A percentile compares a stretch with the other conserved stretches of the same genome.
phyloP scores from a whole-genome alignment of 2,329 filamentous ascomycete genomes.

The Alternaria arbusti region DNA sequence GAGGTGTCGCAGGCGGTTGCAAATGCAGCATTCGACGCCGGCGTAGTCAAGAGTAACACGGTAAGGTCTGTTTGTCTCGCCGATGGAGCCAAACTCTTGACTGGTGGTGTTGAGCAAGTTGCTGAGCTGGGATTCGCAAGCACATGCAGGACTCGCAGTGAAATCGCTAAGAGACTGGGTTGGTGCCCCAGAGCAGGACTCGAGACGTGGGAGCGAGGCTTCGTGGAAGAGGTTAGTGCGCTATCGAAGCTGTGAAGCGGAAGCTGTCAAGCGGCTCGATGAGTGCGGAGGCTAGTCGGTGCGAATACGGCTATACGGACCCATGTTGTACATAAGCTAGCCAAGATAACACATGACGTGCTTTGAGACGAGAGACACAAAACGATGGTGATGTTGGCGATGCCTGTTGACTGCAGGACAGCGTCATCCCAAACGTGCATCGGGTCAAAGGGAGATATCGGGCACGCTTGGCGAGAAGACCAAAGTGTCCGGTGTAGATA shows the following conservation, averaged over 20 bases:
- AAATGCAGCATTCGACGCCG: not conserved
- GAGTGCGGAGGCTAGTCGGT: not conserved
- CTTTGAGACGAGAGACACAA: not conserved
- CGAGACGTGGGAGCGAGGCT: conserved; percentile 3
- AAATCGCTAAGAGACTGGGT: not conserved
- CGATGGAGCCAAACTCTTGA: not conserved
- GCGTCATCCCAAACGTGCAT: not conserved
- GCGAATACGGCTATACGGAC: not conserved
- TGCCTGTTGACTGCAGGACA: not conserved
- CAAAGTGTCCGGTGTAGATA: not conserved
- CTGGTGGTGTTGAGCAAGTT: not conserved
- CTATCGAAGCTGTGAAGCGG: not conserved
- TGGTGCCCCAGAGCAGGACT: not conserved
- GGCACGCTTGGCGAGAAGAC: not conserved
- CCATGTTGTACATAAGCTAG: not conserved
- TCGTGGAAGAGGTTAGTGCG: not conserved
- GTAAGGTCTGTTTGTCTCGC: not conserved
- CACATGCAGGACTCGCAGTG: not conserved
- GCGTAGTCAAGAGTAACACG: not conserved
- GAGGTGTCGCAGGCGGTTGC: not conserved
- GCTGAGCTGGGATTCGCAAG: not conserved
- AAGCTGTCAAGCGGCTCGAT: not conserved
- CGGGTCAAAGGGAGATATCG: not conserved
- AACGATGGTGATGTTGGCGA: not conserved
- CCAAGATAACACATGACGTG: not conserved